Conservation (phyloP, 176 grass and related monocot species). For the Aechmea fasciata region DNA sequence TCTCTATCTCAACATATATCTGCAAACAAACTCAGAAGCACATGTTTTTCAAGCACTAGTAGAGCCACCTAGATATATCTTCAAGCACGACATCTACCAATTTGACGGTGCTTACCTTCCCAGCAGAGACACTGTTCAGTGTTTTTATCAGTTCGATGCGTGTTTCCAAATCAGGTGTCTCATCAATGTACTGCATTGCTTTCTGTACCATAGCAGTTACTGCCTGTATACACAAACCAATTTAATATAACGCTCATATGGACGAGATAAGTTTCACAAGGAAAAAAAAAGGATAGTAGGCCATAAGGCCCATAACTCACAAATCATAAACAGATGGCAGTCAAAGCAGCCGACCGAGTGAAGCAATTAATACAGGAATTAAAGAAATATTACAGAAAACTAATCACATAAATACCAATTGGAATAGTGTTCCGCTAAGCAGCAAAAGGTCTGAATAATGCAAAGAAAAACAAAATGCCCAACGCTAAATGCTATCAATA, state of each 20-base stretch:
- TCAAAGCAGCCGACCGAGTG: too few relatives aligned
- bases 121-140: slow-evolving; percentile 82
- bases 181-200: slow-evolving; percentile 94
- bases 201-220: slow-evolving; percentile 84
- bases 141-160: slow-evolving; percentile 88
- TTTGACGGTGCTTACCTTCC: slow-evolving; percentile 45
- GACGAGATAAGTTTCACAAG: not conserved
- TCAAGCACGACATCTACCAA: not conserved
- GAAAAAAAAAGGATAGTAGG: too few relatives aligned
- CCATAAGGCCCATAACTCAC: too few relatives aligned
- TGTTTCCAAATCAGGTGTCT: slow-evolving; percentile 72
- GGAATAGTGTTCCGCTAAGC: too few relatives aligned
- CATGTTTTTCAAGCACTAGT: not conserved
- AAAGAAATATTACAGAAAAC: too few relatives aligned
- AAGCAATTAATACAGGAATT: too few relatives aligned
- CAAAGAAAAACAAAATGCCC: too few relatives aligned
- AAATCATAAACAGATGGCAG: too few relatives aligned
- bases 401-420: too few relatives aligned
- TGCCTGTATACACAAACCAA: slow-evolving; percentile 36
- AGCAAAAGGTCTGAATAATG: too few relatives aligned
- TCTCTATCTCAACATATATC: slow-evolving; percentile 99
- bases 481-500: too few relatives aligned
- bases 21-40: slow-evolving; percentile 12
- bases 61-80: slow-evolving; percentile 3
- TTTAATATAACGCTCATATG: not conserved